phyloP scores from a whole-genome alignment of 2,329 filamentous ascomycete genomes.

The Paraphaeosphaeria sporulosa region DNA sequence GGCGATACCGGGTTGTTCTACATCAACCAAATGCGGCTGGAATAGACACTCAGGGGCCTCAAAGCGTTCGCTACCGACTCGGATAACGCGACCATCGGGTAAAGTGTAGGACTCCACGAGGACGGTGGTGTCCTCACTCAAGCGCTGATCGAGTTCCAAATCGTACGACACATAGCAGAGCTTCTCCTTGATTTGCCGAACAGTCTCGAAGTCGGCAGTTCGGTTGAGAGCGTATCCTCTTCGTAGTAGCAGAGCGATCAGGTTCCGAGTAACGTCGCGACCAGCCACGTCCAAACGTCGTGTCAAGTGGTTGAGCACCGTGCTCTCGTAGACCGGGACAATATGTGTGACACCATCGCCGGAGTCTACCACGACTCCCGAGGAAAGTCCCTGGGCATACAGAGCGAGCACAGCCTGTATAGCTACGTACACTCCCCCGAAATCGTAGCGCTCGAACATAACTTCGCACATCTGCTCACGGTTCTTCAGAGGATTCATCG shows the following conservation, averaged over 20 bases:
- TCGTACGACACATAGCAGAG: conserved; percentile 99
- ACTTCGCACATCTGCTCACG: conserved; percentile 98
- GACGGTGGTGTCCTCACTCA: conserved; percentile 97
- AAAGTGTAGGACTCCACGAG: conserved; percentile 97
- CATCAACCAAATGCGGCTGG: conserved; percentile 97
- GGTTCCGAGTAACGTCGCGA: conserved; percentile 96
- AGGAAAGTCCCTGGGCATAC: conserved; percentile 85
- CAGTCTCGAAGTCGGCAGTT: conserved; percentile 98
- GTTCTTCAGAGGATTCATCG: conserved; percentile 97
- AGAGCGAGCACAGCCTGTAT: conserved; percentile 96
- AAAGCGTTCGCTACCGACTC: conserved; percentile 95
- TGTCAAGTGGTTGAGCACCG: conserved; percentile 96
- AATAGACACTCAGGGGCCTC: conserved; percentile 98
- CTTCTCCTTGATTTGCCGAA: conserved; percentile 99
- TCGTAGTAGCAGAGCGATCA: conserved; percentile 92
- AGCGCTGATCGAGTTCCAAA: conserved; percentile 90
- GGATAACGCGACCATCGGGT: conserved; percentile 93
- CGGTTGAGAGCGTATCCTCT: conserved; percentile 96
- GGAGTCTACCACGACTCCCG: conserved; percentile 98
- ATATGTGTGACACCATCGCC: conserved; percentile 99
- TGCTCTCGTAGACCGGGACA: conserved; percentile 97
- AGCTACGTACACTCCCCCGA: conserved; percentile 96
- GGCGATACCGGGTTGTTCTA: conserved; percentile 94
- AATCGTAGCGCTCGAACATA: conserved; percentile 98
- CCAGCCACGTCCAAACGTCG: conserved; percentile 93